Conservation (phyloP, 306 rosid genomes). For the Rosa rugosa region DNA sequence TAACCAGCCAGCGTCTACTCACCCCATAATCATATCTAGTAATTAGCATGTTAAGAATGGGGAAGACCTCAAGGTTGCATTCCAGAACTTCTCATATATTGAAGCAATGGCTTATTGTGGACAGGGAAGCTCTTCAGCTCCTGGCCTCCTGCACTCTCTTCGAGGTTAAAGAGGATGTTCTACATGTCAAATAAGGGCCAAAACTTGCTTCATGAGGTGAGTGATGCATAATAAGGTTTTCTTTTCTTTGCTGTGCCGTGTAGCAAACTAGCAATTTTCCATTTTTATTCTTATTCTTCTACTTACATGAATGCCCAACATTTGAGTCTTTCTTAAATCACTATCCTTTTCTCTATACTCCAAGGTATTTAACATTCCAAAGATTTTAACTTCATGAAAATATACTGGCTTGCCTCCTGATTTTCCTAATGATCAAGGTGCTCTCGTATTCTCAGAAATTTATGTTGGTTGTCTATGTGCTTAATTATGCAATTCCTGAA, state of each 20-base stretch:
- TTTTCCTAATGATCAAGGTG: constrained; percentile 5
- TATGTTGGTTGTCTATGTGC: constrained; percentile 20
- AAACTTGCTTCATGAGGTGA: constrained; percentile 95
- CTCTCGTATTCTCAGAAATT: constrained; percentile 1
- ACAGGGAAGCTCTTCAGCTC: constrained; percentile 62
- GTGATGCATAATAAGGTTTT: constrained; percentile 17
- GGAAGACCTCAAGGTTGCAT: too few species aligned
- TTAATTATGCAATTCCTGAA: constrained; percentile 16
- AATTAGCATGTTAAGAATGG: too few species aligned
- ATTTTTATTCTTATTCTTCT: not conserved
- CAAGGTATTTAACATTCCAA: not conserved
- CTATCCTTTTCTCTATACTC: not conserved
- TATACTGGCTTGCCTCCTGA: not conserved
- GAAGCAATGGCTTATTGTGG: constrained; percentile 34
- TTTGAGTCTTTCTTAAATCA: not conserved
- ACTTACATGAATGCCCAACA: not conserved
- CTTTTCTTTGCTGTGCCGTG: not conserved
- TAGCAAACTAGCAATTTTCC: not conserved
- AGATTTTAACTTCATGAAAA: constrained; percentile 8
- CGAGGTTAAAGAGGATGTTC: constrained; percentile 88
- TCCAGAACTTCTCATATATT: not conserved
- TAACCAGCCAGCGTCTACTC: not conserved
- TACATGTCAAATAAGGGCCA: constrained; percentile 96
- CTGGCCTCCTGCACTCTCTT: constrained; percentile 45
- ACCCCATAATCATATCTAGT: not conserved